Evolutionary conservation across 768 basidiomycete genomes (phyloP).

Genomic region (Psilocybe cyanescens): DNA sequence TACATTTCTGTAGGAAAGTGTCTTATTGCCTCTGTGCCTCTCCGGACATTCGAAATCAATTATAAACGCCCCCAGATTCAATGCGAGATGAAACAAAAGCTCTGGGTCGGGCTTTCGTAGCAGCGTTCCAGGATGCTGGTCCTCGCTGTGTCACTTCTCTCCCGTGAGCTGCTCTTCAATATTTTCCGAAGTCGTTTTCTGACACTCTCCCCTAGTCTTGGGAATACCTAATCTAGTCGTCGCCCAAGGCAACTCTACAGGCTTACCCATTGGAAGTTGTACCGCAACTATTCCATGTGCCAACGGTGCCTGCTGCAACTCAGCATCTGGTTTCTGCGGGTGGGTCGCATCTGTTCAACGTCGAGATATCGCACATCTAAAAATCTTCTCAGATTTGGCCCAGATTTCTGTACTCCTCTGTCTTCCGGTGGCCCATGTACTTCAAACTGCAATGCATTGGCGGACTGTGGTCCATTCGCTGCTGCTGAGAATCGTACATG

Average conservation of each 20-base stretch:
- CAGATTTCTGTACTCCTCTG: constrained; percentile 18
- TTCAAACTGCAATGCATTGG: constrained; percentile 15
- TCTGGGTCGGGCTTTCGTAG: neutral
- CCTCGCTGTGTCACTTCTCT: neutral
- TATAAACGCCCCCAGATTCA: constrained; percentile 3
- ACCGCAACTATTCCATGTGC: constrained; percentile 26
- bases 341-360: neutral
- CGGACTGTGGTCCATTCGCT: constrained; percentile 18
- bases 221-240: constrained; percentile 1
- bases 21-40: neutral
- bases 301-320: constrained; percentile 30
- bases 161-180: neutral
- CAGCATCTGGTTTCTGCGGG: constrained; percentile 28
- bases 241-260: constrained; percentile 23
- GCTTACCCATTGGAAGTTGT: constrained; percentile 26
- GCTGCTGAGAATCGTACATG: constrained; percentile 14
- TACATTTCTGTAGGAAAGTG: neutral
- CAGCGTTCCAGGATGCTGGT: constrained; percentile 6
- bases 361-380: neutral
- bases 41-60: neutral
- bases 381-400: constrained; percentile 15
- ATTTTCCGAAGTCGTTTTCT: neutral
- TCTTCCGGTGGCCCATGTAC: constrained; percentile 10
- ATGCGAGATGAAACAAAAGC: constrained; percentile 4
- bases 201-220: neutral